Evolutionary conservation across 345 rosid genomes (phyloP), one percentile per base, ranked within the genome.

Genomic region (Eucalyptus cloeziana): DNA sequence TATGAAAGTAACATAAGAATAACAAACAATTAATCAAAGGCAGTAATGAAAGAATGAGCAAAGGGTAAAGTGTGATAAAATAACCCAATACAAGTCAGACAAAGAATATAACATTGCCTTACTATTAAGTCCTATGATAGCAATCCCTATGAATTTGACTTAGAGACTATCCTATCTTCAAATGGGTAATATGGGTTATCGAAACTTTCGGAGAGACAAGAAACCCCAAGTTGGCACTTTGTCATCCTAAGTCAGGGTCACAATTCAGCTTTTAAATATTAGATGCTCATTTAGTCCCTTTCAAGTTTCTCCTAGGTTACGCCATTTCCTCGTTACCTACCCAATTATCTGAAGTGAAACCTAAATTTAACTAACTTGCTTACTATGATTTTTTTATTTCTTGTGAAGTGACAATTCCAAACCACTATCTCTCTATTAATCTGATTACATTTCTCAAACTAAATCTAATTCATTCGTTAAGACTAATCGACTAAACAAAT

Each of bases 21-120:
- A 8, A 51, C 54, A 51, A 51, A 51, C 8, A 0, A 51, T 16
- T 6, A 6, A 51, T 51, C 25, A 54, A 54, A 54, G 10, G 58
- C 3, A 54, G 25, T 7, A 54, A 0, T 54, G 27, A 54, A 54
- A 54, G 60, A 21, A 0, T 1, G 0, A 54, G 60, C 7, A 8
- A 4, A 54, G 60, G 21, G 25, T 54, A 54, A 54, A 54, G 27
- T 19, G 25, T 0, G 2, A 22, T 54, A 54, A 54, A 54, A 54
- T 21, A 54, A 54, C 11, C 60, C 25, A 8, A 54, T 21, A 21
- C 11, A 54, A 54, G 1, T 54, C 10, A 0, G 5, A 22, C 60
- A 54, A 54, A 54, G 24, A 21, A 54, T 54, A 21, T 54, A 54
- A 54, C 5, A 54, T 21, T 5, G 10, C 27, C 60, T 54, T 21